phyloP scores from a whole-genome alignment of 148 eudicot species.

The Suaeda aralocaspica region DNA sequence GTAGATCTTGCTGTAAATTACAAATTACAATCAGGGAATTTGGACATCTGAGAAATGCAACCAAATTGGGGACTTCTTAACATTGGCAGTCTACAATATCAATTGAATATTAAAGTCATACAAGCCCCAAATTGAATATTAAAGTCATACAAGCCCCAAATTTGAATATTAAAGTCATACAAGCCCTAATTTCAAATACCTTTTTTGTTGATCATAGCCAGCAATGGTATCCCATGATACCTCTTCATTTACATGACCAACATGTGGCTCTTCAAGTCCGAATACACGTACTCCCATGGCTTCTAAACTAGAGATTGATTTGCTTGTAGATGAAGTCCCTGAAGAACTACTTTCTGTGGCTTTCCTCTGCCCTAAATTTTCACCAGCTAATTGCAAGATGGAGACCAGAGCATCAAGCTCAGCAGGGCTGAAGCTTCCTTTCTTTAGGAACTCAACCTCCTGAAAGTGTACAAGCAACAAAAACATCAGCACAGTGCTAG shows the following conservation, averaged over 20 bases:
- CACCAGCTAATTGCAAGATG: conserved; percentile 56
- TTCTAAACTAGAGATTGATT: conserved; percentile 75
- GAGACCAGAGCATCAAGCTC: conserved; percentile 94
- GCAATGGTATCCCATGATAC: conserved; percentile 98
- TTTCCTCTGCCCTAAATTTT: conserved; percentile 46
- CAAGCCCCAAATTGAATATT: neutral
- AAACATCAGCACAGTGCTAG: conserved; percentile 6
- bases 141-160: too few species aligned
- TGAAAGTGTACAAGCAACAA: conserved; percentile 22
- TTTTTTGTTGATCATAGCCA: conserved; percentile 84
- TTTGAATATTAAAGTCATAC: neutral
- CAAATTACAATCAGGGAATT: neutral
- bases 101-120: too few species aligned
- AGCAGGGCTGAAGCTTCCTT: conserved; percentile 56
- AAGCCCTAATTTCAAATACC: conserved; percentile 39
- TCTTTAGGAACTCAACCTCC: conserved; percentile 94
- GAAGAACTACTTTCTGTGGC: conserved; percentile 33
- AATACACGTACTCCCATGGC: conserved; percentile 88
- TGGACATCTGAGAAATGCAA: too few species aligned
- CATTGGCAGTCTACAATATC: too few species aligned
- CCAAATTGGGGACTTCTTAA: too few species aligned
- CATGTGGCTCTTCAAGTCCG: conserved; percentile 53
- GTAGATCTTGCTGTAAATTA: neutral
- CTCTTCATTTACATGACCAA: conserved; percentile 36
- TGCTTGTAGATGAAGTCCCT: conserved; percentile 44